phyloP scores from a whole-genome alignment of 2,329 filamentous ascomycete species.

The Pseudophaeomoniella oleicola region DNA sequence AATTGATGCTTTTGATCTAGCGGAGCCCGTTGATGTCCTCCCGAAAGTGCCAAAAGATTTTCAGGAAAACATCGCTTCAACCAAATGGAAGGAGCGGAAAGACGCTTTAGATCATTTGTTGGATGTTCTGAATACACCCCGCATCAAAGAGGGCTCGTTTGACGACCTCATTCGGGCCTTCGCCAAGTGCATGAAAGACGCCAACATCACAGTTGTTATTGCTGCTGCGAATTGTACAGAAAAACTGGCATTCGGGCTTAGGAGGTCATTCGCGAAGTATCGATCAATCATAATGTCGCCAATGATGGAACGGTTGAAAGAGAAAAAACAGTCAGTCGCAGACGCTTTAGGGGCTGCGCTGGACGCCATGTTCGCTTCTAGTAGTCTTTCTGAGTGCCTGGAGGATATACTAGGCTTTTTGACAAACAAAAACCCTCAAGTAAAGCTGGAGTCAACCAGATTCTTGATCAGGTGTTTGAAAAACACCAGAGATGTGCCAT shows the following conservation, averaged over 20 bases:
- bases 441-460: slow-evolving; percentile 88
- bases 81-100: slow-evolving; percentile 98
- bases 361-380: slow-evolving; percentile 53
- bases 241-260: slow-evolving; percentile 70
- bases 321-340: slow-evolving; percentile 82
- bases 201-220: slow-evolving; percentile 87
- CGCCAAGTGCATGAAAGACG: slow-evolving; percentile 97
- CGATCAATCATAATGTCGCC: slow-evolving; percentile 67
- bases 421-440: slow-evolving; percentile 90
- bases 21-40: slow-evolving; percentile 75
- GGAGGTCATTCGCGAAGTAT: slow-evolving; percentile 66
- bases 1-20: slow-evolving; percentile 63
- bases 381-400: slow-evolving; percentile 68
- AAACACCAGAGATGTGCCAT: slow-evolving; percentile 68
- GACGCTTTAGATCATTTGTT: slow-evolving; percentile 78
- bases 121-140: slow-evolving; percentile 63
- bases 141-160: slow-evolving; percentile 83
- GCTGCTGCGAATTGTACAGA: slow-evolving; percentile 90
- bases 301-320: slow-evolving; percentile 90
- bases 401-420: slow-evolving; percentile 78
- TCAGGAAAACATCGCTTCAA: slow-evolving; percentile 66
- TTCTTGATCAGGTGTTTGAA: slow-evolving; percentile 83
- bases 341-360: slow-evolving; percentile 79
- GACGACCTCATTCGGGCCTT: slow-evolving; percentile 69
- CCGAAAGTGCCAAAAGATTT: slow-evolving; percentile 72